These are phyloP conservation scores for Annulohypoxylon nitens DNA, from an alignment of 495 filamentous ascomycete species.

Conservation along the genomic window DNA sequence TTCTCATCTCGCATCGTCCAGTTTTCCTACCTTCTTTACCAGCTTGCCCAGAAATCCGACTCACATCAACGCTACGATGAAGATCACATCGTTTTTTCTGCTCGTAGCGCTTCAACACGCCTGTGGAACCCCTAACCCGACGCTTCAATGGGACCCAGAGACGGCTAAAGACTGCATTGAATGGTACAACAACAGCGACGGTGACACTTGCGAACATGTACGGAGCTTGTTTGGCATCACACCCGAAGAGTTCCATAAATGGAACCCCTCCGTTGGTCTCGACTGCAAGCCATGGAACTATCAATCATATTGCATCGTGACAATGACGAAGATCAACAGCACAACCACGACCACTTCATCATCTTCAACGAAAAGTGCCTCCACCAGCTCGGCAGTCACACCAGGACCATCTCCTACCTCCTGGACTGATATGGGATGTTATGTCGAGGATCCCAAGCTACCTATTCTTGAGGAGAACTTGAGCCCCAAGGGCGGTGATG, in stretches of 20 bases:
- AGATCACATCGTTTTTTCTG: constrained; percentile 2
- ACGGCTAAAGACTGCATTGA: constrained; percentile 5
- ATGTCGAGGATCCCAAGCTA: background rate
- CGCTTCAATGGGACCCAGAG: constrained; percentile 13
- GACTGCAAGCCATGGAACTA: constrained; percentile 7
- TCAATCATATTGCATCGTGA: constrained; percentile 10
- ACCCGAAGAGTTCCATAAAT: constrained; percentile 4
- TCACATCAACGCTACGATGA: constrained; percentile 1
- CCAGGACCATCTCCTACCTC: constrained; percentile 7
- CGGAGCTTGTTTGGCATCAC: constrained; percentile 8
- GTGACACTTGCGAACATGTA: constrained; percentile 3
- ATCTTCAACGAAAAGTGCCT: background rate
- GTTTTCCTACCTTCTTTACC: background rate
- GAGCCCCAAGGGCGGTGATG: constrained; percentile 3
- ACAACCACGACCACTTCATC: constrained; percentile 10
- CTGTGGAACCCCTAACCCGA: constrained; percentile 5
- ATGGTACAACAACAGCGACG: constrained; percentile 10
- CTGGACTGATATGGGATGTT: constrained; percentile 7
- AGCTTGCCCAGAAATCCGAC: background rate
- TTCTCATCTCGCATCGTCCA: background rate
- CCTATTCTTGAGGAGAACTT: constrained; percentile 9
- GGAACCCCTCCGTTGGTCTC: constrained; percentile 11
- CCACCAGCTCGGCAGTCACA: background rate
- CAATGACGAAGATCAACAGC: background rate
- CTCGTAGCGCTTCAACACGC: constrained; percentile 7